Base-by-base conservation (phyloP, 2,329 filamentous ascomycete genomes). In the Verticillium albo-atrum region DNA sequence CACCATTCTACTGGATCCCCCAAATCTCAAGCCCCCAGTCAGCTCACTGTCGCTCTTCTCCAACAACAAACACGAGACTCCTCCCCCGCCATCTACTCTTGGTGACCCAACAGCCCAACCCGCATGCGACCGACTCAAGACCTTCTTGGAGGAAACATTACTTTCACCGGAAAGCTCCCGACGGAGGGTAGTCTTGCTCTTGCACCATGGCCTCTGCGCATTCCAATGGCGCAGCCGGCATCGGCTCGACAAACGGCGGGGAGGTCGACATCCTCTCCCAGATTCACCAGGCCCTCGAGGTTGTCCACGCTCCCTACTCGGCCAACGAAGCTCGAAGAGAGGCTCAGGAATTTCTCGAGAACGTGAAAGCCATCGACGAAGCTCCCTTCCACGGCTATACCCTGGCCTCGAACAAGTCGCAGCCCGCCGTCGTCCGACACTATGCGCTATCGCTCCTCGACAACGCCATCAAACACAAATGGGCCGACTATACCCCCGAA, bases 361-460 rank as follows among this genome's bases (percentile, higher is more conserved):
- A 89, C 25, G 84, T 96, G 68, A 98, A 97, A 77, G 82, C 85
- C 54, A 85, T 89, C 67, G 80, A 85, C 60, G 87, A 93, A 68
- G 93, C 94, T 5, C 91, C 92, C 2, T 86, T 89, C 55, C 89
- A 95, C 76, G 95, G 95, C 65, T 96, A 91, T 75, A 83, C 84
- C 26, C 84, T 99, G 61, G 93, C 93, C 52, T 86, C 85, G 65
- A 88, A 95, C 73, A 83, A 81, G 68, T 79, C 82, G 37, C 91
- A 96, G 71, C 84, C 90, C 58, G 86, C 91, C 47, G 84, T 95
- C 58, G 90, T 98, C 59, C 89, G 95, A 67, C 93, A 98, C 76
- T 99, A 96, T 73, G 95, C 93, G 60, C 83, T 99, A 32, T 96
- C 93, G 28, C 82, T 99, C 59, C 85, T 99, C 65, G 94, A 97